phyloP scores from a whole-genome alignment of 2,329 filamentous ascomycete genomes.

The Phaeosphaeriaceae sp. region DNA sequence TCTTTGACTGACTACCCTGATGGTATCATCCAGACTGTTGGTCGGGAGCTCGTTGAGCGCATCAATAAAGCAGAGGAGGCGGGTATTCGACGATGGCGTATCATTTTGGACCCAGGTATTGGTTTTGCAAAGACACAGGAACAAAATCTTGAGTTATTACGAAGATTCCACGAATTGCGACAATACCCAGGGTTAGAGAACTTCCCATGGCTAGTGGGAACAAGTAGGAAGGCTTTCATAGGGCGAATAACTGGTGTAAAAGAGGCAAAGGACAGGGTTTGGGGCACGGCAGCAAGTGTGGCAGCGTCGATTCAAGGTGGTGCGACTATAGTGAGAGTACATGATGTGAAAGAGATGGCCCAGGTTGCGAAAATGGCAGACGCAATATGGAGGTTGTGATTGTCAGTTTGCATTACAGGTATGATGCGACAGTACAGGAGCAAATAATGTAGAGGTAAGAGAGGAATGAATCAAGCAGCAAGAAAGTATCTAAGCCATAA shows the following conservation, averaged over 20 bases:
- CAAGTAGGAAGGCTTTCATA: conserved; percentile 89
- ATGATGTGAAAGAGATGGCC: conserved; percentile 87
- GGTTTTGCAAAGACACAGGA: conserved; percentile 86
- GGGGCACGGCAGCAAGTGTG: conserved; percentile 89
- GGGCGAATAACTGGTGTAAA: conserved; percentile 79
- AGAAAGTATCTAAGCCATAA: no score
- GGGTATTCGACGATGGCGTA: conserved; percentile 89
- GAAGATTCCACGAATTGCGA: conserved; percentile 66
- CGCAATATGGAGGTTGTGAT: conserved; percentile 74
- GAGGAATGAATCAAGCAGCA: no score
- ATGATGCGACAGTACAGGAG: no score
- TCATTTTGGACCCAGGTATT: conserved; percentile 90
- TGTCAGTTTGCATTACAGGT: neutral
- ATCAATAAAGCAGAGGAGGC: conserved; percentile 78
- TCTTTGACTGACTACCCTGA: conserved; percentile 66
- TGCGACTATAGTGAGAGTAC: conserved; percentile 89
- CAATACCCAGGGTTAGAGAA: conserved; percentile 61
- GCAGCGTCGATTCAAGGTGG: conserved; percentile 85
- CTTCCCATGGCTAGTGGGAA: conserved; percentile 87
- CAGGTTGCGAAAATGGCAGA: conserved; percentile 87
- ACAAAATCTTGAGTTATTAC: conserved; percentile 83
- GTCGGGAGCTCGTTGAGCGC: conserved; percentile 70
- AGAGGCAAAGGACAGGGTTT: conserved; percentile 72
- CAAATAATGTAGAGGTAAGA: no score
- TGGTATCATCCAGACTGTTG: conserved; percentile 70